Evolutionary conservation across 176 grass and related monocot species (phyloP), one percentile per base, ranked within the genome.

Genomic region (Aegilops longissima): DNA sequence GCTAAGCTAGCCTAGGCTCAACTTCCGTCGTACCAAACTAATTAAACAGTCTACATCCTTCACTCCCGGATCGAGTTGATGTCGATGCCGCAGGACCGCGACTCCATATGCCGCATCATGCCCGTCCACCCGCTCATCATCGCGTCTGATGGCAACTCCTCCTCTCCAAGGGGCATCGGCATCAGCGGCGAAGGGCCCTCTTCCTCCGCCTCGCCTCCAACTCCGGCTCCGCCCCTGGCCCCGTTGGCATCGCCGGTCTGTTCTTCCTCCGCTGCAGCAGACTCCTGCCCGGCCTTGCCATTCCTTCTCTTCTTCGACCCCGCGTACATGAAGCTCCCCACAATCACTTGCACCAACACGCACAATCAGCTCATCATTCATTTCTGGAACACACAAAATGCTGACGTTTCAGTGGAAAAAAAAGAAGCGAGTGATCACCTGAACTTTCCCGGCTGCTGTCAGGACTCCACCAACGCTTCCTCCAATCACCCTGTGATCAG

Each of bases 381-480:
- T 49, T 49, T 49, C 45, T 14, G 4, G 12, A 14, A 49, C 45
- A 14, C 17, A 14, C n/a, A n/a, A n/a, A n/a, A 54, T 18, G 16
- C 51, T 54, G 5, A 54, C 2, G 51, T 54, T 17, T 49, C 45
- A 49, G 45, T 49, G n/a, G n/a, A n/a, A n/a, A n/a, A n/a, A 47
- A 47, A 47, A 13, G 5, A 49, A 49, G 4, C 4, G 51, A 66
- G 20, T 12, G 40, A 61, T 51, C 81, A 98, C 91, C 93, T 98
- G 93, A 59, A 95, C 87, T 13, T 83, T 86, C 52, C 87, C 92
- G 61, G 93, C 89, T 61, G 95, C 88, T 59, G 87, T 87, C 35
- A 98, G 89, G 39, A 70, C 68, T 73, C 93, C 93, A 56, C 85
- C 89, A 34, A 98, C 91, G 30, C 87, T 89, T 35, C 95, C 91